Base-by-base conservation (phyloP, 257 asterid species). In the Ophiorrhiza pumila region DNA sequence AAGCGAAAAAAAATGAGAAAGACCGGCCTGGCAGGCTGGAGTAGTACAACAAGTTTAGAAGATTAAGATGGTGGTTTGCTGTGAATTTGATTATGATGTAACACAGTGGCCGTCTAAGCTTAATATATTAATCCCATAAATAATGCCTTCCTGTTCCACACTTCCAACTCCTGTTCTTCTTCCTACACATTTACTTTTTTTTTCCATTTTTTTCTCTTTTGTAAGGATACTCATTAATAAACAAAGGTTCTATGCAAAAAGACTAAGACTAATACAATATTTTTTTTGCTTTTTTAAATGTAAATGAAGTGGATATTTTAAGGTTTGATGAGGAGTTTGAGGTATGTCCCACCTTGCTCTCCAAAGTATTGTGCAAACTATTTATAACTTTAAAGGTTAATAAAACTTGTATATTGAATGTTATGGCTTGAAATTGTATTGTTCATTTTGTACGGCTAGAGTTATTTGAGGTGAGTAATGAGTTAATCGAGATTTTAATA, bases 11-110 rank as follows among this genome's bases (percentile, higher is more conserved):
- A 53, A 14, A 23, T 55, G 66, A 70, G 55, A 70, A 68, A 39
- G 74, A 57, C 74, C 66, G 43, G 66, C 74, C n/a, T 71, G 29
- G 66, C 57, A 56, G 55, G 47, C 61, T 49, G 60, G 25, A n/a
- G 14, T 23, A 0, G 1, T n/a, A 53, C 13, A 20, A 15, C 0
- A 8, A 53, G 7, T 59, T 31, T 6, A 15, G 65, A 32, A 59
- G n/a, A 31, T 31, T 29, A 12, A 23, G 61, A 23, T 2, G 17
- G 0, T 68, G 73, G 63, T 69, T 37, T n/a, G 52, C 52, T 69
- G 50, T 37, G 35, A 70, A 70, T 35, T 6, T 55, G 74, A 69
- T 55, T 53, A 39, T 53, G 74, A 63, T 39, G 69, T 64, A 64
- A 64, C 52, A n/a, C 5, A 41, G 18, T 25, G 55, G 55, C 64